Evolutionary conservation across 192 early-diverging fungal species (phyloP).

Genomic region (Linnemannia elongata): DNA sequence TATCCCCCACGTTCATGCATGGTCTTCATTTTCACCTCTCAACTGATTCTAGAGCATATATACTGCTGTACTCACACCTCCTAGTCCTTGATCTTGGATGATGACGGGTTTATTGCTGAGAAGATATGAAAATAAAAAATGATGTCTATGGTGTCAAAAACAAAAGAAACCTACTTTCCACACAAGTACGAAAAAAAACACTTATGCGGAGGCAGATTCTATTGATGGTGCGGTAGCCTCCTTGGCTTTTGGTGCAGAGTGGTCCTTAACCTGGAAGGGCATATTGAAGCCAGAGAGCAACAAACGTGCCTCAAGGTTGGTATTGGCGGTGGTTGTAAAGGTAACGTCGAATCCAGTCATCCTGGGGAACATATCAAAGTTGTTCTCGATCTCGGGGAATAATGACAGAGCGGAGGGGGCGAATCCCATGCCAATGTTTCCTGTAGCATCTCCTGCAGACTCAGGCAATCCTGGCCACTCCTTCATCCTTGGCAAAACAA

Average conservation of each 20-base stretch:
- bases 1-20: background rate
- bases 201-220: conserved; percentile 20
- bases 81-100: background rate
- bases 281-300: conserved; percentile 92
- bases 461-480: conserved; percentile 88
- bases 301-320: conserved; percentile 81
- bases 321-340: conserved; percentile 85
- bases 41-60: background rate
- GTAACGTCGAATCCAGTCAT: conserved; percentile 91
- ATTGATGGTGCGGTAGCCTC: conserved; percentile 25
- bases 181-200: background rate
- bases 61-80: background rate
- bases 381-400: conserved; percentile 98
- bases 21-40: background rate
- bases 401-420: conserved; percentile 85
- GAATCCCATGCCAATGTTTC: conserved; percentile 88
- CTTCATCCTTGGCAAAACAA: conserved; percentile 93
- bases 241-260: conserved; percentile 36
- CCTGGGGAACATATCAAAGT: conserved; percentile 93
- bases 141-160: conserved; percentile 3
- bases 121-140: background rate
- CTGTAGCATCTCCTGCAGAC: conserved; percentile 83
- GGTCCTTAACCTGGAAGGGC: conserved; percentile 76
- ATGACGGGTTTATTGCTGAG: background rate
- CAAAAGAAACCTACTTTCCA: background rate